Evolutionary conservation across 441 rosid genomes (phyloP), one percentile per base, ranked within the genome.

Genomic region (Pelargonium australe): DNA sequence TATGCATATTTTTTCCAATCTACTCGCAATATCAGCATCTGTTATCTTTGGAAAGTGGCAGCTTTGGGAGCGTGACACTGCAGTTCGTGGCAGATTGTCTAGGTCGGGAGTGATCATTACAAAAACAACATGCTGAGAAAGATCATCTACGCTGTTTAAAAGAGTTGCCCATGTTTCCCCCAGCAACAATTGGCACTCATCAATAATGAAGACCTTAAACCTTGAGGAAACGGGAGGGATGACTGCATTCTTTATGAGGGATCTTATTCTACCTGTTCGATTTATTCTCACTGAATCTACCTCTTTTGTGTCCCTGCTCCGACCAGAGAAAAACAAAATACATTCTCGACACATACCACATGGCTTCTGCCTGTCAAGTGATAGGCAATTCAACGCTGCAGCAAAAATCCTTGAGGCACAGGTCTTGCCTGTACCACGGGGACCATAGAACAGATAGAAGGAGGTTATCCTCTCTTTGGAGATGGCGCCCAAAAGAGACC

Each of bases 341-440:
- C 99, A 94, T 71, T 85, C 89, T 73, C 80, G 83, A 71, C 99
- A 94, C 70, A 76, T 77, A 2, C 96, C 94, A 79, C 99, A 94
- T 61, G 97, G 99, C 82, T 88, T 94, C 64, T 74, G 74, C 73
- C 83, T 86, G 64, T 84, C 87, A 25, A 81, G 77, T 19, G 91
- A 78, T 66, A 70, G 79, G 79, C 99, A 94, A 71, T 91, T 91
- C 63, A 94, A 77, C 65, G 99, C 97, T 20, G 96, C 87, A 41
- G 96, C 84, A 80, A 94, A 94, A 67, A 91, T 89, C 76, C 87
- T 86, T 1, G 99, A 95, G 0, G 92, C 77, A 49, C 96, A 94
- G 68, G 97, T 85, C 77, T 94, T 94, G 44, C 99, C 99, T n/a
- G 96, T 91, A 51, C 99, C 99, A 1, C 99, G 89, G 2, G 97